phyloP scores from a whole-genome alignment of 139 green algal genomes.

The Closterium sp. region DNA sequence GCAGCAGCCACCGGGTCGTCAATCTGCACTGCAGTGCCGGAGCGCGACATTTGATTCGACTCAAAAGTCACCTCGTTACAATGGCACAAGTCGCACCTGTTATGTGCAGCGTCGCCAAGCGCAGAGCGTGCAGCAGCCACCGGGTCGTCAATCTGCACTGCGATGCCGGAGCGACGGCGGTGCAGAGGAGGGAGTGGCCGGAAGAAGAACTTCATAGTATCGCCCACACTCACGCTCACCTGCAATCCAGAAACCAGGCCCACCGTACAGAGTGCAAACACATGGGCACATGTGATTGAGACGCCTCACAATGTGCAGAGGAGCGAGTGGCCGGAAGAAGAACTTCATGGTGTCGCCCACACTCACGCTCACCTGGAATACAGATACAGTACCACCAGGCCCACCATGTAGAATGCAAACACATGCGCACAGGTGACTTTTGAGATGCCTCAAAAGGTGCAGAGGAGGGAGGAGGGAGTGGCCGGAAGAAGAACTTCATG shows the following conservation, averaged over 20 bases:
- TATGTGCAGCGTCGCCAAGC: constrained; percentile 22
- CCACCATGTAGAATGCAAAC: too few species aligned
- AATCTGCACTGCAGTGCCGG: constrained; percentile 7
- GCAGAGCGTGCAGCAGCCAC: neutral
- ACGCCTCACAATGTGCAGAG: neutral
- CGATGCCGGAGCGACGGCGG: constrained; percentile 20
- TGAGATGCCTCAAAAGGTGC: neutral
- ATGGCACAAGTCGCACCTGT: constrained; percentile 23
- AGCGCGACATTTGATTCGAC: too few species aligned
- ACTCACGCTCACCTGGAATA: constrained; percentile 28
- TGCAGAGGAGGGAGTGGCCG: constrained; percentile 24
- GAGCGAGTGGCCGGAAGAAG: constrained; percentile 31
- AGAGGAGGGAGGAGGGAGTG: constrained; percentile 31
- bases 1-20: neutral
- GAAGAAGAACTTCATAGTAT: constrained; percentile 41
- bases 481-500: neutral
- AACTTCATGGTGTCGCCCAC: constrained; percentile 35
- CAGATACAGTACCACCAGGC: too few species aligned
- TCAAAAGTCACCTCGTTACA: too few species aligned
- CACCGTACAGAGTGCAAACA: too few species aligned
- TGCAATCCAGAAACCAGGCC: neutral
- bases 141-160: neutral
- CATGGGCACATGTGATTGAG: neutral
- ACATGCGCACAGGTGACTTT: neutral
- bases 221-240: constrained; percentile 34